Evolutionary conservation across 2,329 filamentous ascomycete species (phyloP).

Genomic region (Gaeumannomyces tritici): DNA sequence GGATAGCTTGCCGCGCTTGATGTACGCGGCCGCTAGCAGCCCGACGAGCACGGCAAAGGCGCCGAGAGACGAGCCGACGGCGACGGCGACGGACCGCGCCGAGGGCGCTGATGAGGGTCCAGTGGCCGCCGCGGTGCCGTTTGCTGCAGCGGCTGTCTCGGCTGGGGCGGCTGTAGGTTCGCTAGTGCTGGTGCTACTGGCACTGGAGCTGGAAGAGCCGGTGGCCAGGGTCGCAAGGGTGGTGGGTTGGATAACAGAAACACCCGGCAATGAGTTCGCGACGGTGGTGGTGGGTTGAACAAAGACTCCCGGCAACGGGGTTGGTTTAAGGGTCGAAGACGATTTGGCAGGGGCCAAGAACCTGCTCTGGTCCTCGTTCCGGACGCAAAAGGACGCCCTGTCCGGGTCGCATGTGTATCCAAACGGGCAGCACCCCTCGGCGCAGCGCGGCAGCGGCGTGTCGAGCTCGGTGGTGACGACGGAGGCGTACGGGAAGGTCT

Average conservation of each 20-base stretch:
- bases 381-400: constrained; percentile 35
- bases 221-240: background rate
- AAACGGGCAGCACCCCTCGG: constrained; percentile 55
- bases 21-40: constrained; percentile 2
- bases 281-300: background rate
- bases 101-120: background rate
- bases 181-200: background rate
- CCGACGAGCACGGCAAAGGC: constrained; percentile 4
- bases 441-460: constrained; percentile 45
- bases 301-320: background rate
- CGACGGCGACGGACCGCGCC: constrained; percentile 2
- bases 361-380: constrained; percentile 38
- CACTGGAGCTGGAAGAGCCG: too few species aligned
- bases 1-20: constrained; percentile 4
- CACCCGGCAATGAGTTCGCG: too few species aligned
- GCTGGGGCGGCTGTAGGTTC: background rate
- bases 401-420: constrained; percentile 53
- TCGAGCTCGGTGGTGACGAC: constrained; percentile 58
- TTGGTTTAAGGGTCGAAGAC: background rate
- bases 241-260: background rate
- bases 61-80: constrained; percentile 2
- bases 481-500: constrained; percentile 41
- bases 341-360: background rate
- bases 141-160: background rate
- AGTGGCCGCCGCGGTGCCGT: background rate